Base-by-base conservation (phyloP, 139 green algal species). In the Microglena sp. region DNA sequence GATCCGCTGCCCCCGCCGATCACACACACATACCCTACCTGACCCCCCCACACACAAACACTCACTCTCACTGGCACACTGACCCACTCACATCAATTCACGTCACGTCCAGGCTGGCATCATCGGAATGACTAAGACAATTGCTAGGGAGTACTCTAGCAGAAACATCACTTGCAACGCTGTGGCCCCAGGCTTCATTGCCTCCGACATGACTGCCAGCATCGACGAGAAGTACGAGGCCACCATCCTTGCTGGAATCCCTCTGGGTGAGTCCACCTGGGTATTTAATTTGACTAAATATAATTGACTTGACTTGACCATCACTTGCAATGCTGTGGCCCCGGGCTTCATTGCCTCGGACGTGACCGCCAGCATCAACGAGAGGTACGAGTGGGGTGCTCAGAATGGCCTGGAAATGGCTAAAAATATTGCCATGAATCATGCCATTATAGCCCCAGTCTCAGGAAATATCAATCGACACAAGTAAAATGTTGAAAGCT, bases 141-240 rank as follows among this genome's bases (percentile, higher is more conserved):
- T 84, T 2, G 90, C 90, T 1, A 67, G 86, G 33, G 90, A 96
- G 78, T 95, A 75, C 64, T 73, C 86, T 0, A 43, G 61, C 22
- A 78, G 90, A 65, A 66, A 65, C 67, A 91, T 96, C 72, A 93
- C 85, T 8, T 72, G 55, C 71, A 96, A 96, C 76, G 81, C 87
- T 2, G 75, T 96, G 6, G 87, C 87, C 2, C 90, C 90, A 15
- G 90, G 90, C 40, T 96, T 96, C 74, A 95, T 96, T 58, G 84
- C 79, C 0, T 92, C 84, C 0, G 90, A 96, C 74, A 93, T 93
- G 86, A 93, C 86, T 4, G 74, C 77, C 5, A 66, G 68, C 21
- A 92, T 96, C 40, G 83, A 90, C 76, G 74, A 83, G 43, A 96
- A 96, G 86, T 94, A 94, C 64, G 89, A 95, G 74, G 90, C 87